Conservation (phyloP, 2,329 filamentous ascomycete genomes). For the Penicillium nordicum region DNA sequence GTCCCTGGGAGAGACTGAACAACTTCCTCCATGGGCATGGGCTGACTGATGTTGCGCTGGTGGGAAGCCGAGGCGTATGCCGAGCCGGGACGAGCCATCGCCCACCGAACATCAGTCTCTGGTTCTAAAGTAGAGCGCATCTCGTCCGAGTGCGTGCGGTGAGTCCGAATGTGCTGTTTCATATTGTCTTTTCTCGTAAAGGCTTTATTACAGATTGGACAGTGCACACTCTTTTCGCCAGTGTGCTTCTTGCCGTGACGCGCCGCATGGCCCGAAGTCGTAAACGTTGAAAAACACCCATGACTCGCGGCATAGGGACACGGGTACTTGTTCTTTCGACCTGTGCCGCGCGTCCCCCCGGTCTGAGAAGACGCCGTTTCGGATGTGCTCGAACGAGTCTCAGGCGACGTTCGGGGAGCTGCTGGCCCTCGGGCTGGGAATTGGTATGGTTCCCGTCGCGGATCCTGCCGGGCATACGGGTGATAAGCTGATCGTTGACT, state of each 20-base stretch:
- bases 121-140: slow-evolving; percentile 25
- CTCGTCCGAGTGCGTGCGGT: slow-evolving; percentile 42
- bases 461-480: slow-evolving; percentile 29
- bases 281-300: slow-evolving; percentile 61
- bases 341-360: slow-evolving; percentile 17
- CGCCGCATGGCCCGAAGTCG: slow-evolving; percentile 65
- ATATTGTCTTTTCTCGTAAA: slow-evolving; percentile 69
- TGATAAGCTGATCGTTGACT: slow-evolving; percentile 26
- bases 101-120: slow-evolving; percentile 18
- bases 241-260: slow-evolving; percentile 67
- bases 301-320: slow-evolving; percentile 60
- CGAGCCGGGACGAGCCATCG: slow-evolving; percentile 11
- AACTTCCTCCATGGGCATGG: slow-evolving; percentile 7
- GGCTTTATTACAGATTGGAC: slow-evolving; percentile 64
- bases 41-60: slow-evolving; percentile 19
- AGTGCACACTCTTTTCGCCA: slow-evolving; percentile 65
- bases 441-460: slow-evolving; percentile 17
- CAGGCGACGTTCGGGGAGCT: slow-evolving; percentile 21
- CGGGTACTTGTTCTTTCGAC: slow-evolving; percentile 61
- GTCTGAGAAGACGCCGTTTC: slow-evolving; percentile 31
- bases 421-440: slow-evolving; percentile 24
- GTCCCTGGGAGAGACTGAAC: slow-evolving; percentile 4
- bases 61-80: slow-evolving; percentile 11
- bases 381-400: slow-evolving; percentile 24
- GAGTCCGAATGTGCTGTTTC: slow-evolving; percentile 65